A percentile compares a stretch with the other conserved stretches of the same genome.
Conservation (phyloP, 2,329 filamentous ascomycete genomes). For the Aspergillus hortae region DNA sequence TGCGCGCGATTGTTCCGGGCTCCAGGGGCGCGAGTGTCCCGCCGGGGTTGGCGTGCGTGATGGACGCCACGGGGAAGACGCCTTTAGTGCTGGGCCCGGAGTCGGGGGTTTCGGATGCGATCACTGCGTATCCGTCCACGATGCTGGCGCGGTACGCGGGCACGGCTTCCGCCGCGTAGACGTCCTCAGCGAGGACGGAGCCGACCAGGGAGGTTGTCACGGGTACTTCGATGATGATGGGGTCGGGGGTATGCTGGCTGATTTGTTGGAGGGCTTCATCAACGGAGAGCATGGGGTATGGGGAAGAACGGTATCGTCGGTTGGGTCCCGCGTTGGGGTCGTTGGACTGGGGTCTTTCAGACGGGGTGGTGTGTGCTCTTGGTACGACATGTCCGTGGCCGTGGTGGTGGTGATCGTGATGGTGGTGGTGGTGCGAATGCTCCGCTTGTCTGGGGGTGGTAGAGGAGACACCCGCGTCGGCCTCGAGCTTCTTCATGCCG, state of each 20-base stretch:
- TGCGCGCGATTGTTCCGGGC: slow-evolving; percentile 75
- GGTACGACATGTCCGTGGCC: slow-evolving; percentile 61
- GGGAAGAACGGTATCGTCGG: slow-evolving; percentile 75
- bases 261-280: slow-evolving; percentile 74
- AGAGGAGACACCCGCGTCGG: slow-evolving; percentile 65
- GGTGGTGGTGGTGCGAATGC: slow-evolving; percentile 30
- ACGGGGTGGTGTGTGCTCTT: slow-evolving; percentile 68
- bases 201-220: slow-evolving; percentile 68
- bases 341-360: slow-evolving; percentile 56
- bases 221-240: slow-evolving; percentile 54
- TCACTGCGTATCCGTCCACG: slow-evolving; percentile 90
- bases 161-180: slow-evolving; percentile 75
- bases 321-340: slow-evolving; percentile 59
- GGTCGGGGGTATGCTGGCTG: slow-evolving; percentile 65
- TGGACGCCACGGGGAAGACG: slow-evolving; percentile 76
- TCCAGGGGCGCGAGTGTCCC: slow-evolving; percentile 60
- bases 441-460: slow-evolving; percentile 13
- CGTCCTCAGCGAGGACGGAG: slow-evolving; percentile 76
- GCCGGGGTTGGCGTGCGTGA: slow-evolving; percentile 79
- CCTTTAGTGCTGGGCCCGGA: slow-evolving; percentile 65
- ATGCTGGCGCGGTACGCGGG: slow-evolving; percentile 94
- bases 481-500: slow-evolving; percentile 77
- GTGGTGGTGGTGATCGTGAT: slow-evolving; percentile 50
- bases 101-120: slow-evolving; percentile 50
- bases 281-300: slow-evolving; percentile 88